Evolutionary conservation across 164 flowering plant species (phyloP).

Genomic region (Vitis rupestris): DNA sequence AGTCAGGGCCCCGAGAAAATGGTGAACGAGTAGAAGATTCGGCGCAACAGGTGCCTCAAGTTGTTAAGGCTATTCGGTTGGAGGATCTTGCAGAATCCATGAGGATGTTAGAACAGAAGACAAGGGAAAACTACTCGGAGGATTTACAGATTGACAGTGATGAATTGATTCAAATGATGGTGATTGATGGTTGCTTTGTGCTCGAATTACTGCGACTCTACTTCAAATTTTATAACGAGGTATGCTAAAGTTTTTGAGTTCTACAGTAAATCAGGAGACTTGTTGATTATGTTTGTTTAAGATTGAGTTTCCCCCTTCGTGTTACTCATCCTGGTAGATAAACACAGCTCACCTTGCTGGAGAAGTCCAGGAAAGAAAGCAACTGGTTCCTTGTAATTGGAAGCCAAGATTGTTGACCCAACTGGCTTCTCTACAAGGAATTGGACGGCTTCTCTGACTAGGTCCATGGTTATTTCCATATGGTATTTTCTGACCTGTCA

Average conservation of each 20-base stretch:
- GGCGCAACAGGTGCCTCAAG: not conserved
- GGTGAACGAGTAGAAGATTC: not conserved
- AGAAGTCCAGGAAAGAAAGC: too few species aligned
- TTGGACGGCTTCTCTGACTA: too few species aligned
- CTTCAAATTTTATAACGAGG: too few species aligned
- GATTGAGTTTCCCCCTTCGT: too few species aligned
- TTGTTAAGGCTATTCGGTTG: not conserved
- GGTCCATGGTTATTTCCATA: too few species aligned
- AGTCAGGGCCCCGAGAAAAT: not conserved
- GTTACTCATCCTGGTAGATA: too few species aligned
- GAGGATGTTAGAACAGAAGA: not conserved
- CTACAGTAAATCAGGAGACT: not conserved
- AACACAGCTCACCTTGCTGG: too few species aligned
- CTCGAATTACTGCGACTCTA: not conserved
- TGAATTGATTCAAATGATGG: conserved; percentile 3
- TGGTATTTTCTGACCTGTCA: too few species aligned
- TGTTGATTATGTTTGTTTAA: too few species aligned
- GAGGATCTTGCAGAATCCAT: not conserved
- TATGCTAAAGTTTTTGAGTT: not conserved
- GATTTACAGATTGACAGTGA: not conserved
- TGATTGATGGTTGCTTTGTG: conserved; percentile 6
- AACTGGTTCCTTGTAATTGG: too few species aligned
- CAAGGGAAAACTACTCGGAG: not conserved
- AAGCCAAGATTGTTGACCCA: too few species aligned
- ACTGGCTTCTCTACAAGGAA: too few species aligned